Conservation (phyloP, 108 stramenopile genomes). For the Cyclotella sp. region DNA sequence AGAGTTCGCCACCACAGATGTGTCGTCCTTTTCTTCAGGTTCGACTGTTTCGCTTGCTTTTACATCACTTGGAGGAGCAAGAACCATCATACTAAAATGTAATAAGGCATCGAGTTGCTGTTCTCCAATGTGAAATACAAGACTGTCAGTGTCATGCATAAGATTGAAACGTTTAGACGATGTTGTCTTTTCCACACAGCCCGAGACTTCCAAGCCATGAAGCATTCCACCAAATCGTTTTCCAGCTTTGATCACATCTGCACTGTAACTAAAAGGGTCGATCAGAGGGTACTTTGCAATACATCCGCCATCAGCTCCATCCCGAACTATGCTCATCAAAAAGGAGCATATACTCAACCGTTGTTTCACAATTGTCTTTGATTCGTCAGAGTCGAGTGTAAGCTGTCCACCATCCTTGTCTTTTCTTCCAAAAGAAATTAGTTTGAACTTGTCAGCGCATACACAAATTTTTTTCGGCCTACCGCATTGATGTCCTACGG, state of each 20-base stretch:
- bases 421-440: conserved; percentile 42
- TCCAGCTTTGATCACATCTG: conserved; percentile 23
- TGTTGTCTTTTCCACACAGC: conserved; percentile 16
- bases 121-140: conserved; percentile 37
- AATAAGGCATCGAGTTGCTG: conserved; percentile 38
- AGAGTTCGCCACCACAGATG: background rate
- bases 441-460: conserved; percentile 31
- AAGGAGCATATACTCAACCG: conserved; percentile 28
- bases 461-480: conserved; percentile 14
- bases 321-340: conserved; percentile 6
- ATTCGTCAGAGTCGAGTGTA: conserved; percentile 2
- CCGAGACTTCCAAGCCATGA: conserved; percentile 39
- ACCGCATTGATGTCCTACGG: background rate
- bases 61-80: conserved; percentile 27
- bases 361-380: conserved; percentile 28
- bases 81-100: conserved; percentile 33
- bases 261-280: conserved; percentile 52
- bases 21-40: background rate
- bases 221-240: conserved; percentile 39
- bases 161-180: conserved; percentile 9
- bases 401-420: conserved; percentile 4
- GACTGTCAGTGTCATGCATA: conserved; percentile 8
- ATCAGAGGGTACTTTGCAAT: conserved; percentile 34
- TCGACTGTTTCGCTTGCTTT: background rate
- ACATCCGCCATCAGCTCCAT: conserved; percentile 2